Evolutionary conservation across 805 yeast species (phyloP), one percentile per base, ranked within the genome.

Genomic region (Pichia ethanolica): DNA sequence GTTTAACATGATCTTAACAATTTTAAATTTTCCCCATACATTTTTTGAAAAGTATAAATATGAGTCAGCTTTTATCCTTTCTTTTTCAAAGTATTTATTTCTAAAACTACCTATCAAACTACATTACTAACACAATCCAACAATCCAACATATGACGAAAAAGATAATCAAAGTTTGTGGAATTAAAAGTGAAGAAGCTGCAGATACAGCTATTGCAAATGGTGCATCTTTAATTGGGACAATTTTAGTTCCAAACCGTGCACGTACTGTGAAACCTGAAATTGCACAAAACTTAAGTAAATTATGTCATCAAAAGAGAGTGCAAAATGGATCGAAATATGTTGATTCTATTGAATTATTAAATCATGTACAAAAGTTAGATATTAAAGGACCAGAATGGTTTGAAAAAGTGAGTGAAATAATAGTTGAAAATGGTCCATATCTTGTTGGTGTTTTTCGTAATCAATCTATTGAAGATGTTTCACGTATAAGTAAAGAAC

Each of bases 101-200:
- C 2, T 20, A 3, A 20, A 3, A 20, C 20, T 20, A 20, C 20
- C 20, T 20, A n/a, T n/a, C n/a, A 20, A 20, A 20, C 20, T 20
- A 20, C 20, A 20, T 20, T 20, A 20, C 2, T 20, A 20, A 20
- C 20, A 20, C 20, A 20, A 20, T 20, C 20, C 20, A 20, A 20
- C 20, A 20, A 20, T 20, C 20, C 20, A 20, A 20, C 20, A 20
- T 2, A 58, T 58, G 59, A 26, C 45, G 2, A 34, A 39, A 5
- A 56, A 59, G n/a, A 39, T 87, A n/a, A 85, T 86, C 5, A 91
- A 91, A 61, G 81, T 91, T 5, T 91, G 99, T 64, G 99, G 99
- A 0, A 63, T 91, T 26, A 77, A 78, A 55, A 72, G 83, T 3
- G 62, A 66, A 0, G 84, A 81, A 42, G 87, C 87, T 0, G 97